Conservation (phyloP, 192 early-diverging fungal genomes). For the Dissophora ornata region DNA sequence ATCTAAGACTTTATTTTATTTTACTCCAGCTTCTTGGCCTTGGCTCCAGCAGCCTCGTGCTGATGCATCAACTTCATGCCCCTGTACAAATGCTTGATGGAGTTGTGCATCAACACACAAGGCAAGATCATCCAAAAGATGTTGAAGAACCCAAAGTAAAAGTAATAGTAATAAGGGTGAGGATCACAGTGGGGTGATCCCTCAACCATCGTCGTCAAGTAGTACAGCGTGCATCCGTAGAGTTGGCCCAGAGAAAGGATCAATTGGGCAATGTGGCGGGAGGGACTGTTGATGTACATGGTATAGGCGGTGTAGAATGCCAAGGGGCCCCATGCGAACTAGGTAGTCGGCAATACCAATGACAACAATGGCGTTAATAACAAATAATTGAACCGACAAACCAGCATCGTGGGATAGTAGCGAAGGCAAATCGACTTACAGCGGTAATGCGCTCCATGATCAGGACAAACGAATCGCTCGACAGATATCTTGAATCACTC, state of each 20-base stretch:
- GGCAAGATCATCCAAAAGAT: conserved; percentile 86
- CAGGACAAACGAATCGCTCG: conserved; percentile 82
- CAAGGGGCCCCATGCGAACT: conserved; percentile 68
- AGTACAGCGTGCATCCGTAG: conserved; percentile 88
- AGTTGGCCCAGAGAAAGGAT: conserved; percentile 76
- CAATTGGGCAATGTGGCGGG: conserved; percentile 68
- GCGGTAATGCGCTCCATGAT: conserved; percentile 91
- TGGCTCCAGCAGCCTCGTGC: conserved; percentile 49
- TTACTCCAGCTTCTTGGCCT: conserved; percentile 52
- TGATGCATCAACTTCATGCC: conserved; percentile 64
- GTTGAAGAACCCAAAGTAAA: conserved; percentile 92
- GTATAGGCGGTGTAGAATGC: conserved; percentile 66
- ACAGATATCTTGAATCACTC: conserved; percentile 90
- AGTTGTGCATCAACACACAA: conserved; percentile 57
- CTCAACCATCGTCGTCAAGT: conserved; percentile 75
- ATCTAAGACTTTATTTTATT: too few species aligned
- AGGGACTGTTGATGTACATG: conserved; percentile 63
- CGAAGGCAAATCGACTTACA: conserved; percentile 60
- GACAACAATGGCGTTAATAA: too few species aligned
- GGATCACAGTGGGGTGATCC: conserved; percentile 75
- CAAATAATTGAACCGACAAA: too few species aligned
- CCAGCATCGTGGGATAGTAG: neutral
- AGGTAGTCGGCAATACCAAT: too few species aligned
- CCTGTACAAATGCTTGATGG: conserved; percentile 61
- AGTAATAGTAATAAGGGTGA: conserved; percentile 86